A percentile compares a stretch with the other conserved stretches of the same genome.
These are phyloP conservation scores for Phytophthora capsici DNA, from an alignment of 352 stramenopile species.

Conservation along the genomic window DNA sequence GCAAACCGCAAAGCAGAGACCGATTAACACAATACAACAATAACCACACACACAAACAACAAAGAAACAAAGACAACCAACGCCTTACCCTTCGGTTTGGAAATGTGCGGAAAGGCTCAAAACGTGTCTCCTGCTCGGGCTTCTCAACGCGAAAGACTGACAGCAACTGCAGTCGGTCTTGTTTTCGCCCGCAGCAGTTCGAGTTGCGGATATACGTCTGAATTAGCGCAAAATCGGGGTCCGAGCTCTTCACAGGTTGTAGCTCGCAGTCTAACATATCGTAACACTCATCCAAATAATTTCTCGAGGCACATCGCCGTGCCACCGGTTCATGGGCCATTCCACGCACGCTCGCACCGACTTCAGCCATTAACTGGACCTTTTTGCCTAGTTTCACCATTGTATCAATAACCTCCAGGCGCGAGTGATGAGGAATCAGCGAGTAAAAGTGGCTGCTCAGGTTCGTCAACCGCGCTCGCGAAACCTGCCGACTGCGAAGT, in stretches of 20 bases:
- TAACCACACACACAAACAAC: constrained; percentile 12
- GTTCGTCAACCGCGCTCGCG: constrained; percentile 43
- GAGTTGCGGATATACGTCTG: constrained; percentile 77
- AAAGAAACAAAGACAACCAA: constrained; percentile 24
- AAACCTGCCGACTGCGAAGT: constrained; percentile 47
- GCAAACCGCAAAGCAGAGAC: constrained; percentile 31
- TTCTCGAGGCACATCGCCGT: constrained; percentile 46
- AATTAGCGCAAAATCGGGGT: constrained; percentile 62
- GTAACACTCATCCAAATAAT: constrained; percentile 74
- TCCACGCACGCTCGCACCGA: constrained; percentile 51
- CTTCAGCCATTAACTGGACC: constrained; percentile 60
- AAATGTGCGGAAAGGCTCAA: constrained; percentile 53
- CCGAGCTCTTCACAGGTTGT: constrained; percentile 45
- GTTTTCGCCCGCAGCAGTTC: constrained; percentile 67
- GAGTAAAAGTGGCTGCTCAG: constrained; percentile 77
- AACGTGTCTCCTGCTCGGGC: constrained; percentile 51
- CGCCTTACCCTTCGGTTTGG: constrained; percentile 58
- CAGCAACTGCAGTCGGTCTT: constrained; percentile 58
- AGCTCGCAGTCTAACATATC: constrained; percentile 58
- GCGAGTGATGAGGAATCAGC: constrained; percentile 62
- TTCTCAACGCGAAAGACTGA: constrained; percentile 73
- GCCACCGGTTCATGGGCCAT: constrained; percentile 49
- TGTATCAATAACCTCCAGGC: constrained; percentile 64
- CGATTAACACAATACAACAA: constrained; percentile 19
- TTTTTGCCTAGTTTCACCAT: constrained; percentile 75